Conservation (phyloP, 352 stramenopile genomes). For the Phytopythium oedochilum region DNA sequence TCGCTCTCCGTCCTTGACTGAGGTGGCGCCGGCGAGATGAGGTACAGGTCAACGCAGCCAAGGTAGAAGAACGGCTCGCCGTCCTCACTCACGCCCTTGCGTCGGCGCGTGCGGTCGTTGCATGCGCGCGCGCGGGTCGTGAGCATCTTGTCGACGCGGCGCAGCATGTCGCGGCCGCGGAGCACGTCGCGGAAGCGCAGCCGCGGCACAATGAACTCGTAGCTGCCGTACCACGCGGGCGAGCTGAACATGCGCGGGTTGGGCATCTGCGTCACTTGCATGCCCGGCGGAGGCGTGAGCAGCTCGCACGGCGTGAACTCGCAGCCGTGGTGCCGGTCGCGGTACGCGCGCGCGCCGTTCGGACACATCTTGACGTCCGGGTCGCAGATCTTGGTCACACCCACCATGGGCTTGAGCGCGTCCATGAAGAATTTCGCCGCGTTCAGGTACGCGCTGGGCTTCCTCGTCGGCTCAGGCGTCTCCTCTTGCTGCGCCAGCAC, state of each 20-base stretch:
- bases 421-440: conserved; percentile 14
- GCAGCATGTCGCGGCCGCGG: not conserved
- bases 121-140: not conserved
- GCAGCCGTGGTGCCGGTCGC: conserved; percentile 27
- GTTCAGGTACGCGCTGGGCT: not conserved
- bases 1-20: not conserved
- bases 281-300: conserved; percentile 7
- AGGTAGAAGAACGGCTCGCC: conserved; percentile 7
- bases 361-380: conserved; percentile 33
- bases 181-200: conserved; percentile 5
- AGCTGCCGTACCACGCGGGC: conserved; percentile 25
- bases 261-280: not conserved
- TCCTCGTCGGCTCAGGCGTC: not conserved
- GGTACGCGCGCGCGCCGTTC: conserved; percentile 30
- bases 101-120: not conserved
- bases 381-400: conserved; percentile 19
- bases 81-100: not conserved
- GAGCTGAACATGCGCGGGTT: conserved; percentile 12
- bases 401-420: not conserved
- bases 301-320: conserved; percentile 41
- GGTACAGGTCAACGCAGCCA: conserved; percentile 7
- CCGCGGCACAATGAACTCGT: conserved; percentile 25
- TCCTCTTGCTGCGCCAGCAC: not conserved
- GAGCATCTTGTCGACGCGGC: conserved; percentile 5
- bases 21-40: not conserved